Evolutionary conservation across 345 rosid genomes (phyloP).

Genomic region (Salix purpurea): DNA sequence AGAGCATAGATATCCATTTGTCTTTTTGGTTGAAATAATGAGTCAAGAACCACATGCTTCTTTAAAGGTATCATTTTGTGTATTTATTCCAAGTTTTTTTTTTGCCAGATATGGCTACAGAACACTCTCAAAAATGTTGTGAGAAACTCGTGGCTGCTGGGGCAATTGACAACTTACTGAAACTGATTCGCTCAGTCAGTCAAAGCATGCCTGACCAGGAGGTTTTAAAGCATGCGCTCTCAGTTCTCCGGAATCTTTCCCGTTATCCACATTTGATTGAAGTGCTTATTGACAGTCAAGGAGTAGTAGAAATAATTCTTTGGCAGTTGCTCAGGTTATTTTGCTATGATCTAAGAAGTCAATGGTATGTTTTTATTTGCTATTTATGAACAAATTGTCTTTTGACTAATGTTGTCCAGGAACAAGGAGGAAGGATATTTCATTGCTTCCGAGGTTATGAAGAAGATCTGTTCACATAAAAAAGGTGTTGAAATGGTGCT

Average conservation of each 20-base stretch:
- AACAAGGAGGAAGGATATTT: constrained; percentile 87
- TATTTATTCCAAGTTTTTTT: constrained; percentile 1
- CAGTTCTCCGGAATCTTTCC: constrained; percentile 68
- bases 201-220: constrained; percentile 91
- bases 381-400: not conserved
- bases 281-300: constrained; percentile 45
- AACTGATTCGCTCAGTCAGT: constrained; percentile 61
- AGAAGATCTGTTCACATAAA: constrained; percentile 49
- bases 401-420: constrained; percentile 36
- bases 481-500: constrained; percentile 51
- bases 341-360: not conserved
- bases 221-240: constrained; percentile 73
- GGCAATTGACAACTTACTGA: constrained; percentile 58
- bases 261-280: constrained; percentile 60
- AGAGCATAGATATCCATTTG: too few relatives aligned
- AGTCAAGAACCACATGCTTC: not conserved
- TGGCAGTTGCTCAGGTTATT: constrained; percentile 69
- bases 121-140: constrained; percentile 75
- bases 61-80: not conserved
- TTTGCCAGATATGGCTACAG: constrained; percentile 59
- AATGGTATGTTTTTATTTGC: not conserved
- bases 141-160: constrained; percentile 88
- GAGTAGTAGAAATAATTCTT: constrained; percentile 57
- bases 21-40: not conserved
- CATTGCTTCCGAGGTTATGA: constrained; percentile 63